Conservation (phyloP, 495 filamentous ascomycete genomes). For the Xylaria flabelliformis region DNA sequence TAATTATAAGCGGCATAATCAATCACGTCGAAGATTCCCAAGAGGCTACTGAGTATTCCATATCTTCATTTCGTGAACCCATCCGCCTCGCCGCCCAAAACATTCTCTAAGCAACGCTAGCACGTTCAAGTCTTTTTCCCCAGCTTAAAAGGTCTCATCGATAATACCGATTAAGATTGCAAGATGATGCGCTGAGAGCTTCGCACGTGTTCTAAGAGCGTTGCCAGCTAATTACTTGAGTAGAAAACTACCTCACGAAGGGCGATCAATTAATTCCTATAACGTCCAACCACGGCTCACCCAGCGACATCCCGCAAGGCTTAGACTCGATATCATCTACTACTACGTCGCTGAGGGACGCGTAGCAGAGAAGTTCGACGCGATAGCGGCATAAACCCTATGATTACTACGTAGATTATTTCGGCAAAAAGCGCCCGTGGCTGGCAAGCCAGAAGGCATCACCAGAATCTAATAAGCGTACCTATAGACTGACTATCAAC, state of each 20-base stretch:
- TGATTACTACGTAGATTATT: too few species aligned
- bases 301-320: conserved; percentile 38
- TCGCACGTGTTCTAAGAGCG: conserved; percentile 30
- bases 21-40: conserved; percentile 41
- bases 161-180: conserved; percentile 33
- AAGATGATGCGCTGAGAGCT: conserved; percentile 26
- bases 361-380: too few species aligned
- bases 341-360: conserved; percentile 46
- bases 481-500: too few species aligned
- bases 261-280: conserved; percentile 47
- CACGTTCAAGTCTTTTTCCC: conserved; percentile 14
- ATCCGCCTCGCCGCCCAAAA: conserved; percentile 36
- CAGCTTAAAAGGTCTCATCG: conserved; percentile 27
- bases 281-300: conserved; percentile 51
- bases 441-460: too few species aligned
- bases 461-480: too few species aligned
- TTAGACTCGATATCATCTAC: conserved; percentile 16
- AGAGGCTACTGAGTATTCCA: conserved; percentile 38
- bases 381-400: too few species aligned
- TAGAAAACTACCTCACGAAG: conserved; percentile 34
- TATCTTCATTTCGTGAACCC: conserved; percentile 37
- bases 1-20: conserved; percentile 29
- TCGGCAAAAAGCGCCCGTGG: too few species aligned
- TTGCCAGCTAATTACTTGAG: conserved; percentile 26
- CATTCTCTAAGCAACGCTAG: conserved; percentile 39